Evolutionary conservation across 2,329 filamentous ascomycete species (phyloP), one percentile per base, ranked within the genome.

Genomic region (Botrytis fabae): DNA sequence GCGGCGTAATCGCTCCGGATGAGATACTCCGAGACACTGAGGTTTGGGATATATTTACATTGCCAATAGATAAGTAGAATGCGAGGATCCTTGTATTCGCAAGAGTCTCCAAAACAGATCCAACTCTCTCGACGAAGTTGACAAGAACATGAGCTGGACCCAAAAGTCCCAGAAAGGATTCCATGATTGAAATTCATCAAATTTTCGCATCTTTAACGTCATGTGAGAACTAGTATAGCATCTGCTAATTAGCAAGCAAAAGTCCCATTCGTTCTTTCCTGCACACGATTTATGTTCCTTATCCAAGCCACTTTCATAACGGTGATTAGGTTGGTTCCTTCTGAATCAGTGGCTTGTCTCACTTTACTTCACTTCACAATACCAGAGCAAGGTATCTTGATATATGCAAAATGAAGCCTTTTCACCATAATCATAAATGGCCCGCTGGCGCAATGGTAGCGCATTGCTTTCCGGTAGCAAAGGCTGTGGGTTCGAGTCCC

Each of bases 391-490:
- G 12, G 2, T 57, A 28, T 3, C 14, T 54, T 54, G 0, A 57
- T 57, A 18, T 57, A 57, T 28, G 2, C 51, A 57, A 28, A 57
- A 0, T 4, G 2, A 6, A 57, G 1, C 6, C 1, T 16, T 18
- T 44, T 18, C 6, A 3, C 0, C 16, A 54, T 57, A 9, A 28
- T 32, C 10, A 57, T 9, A 18, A 28, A 28, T 57, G 14, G 51
- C 51, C 51, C 51, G 51, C 51, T 57, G 51, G 51, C 51, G 51
- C 51, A 57, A 57, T 57, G 51, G 51, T 57, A 57, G 51, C 51
- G 51, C 51, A 57, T 57, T 57, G 51, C n/a, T 57, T 57, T 57
- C 51, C 51, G 51, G 51, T 57, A 57, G 51, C 51, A 57, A 57
- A 57, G 51, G 51, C 51, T 32, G 51, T 57, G 51, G 51, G 51